These are phyloP conservation scores for Castanospermum australe DNA, from an alignment of 306 rosid species.

Conservation along the genomic window DNA sequence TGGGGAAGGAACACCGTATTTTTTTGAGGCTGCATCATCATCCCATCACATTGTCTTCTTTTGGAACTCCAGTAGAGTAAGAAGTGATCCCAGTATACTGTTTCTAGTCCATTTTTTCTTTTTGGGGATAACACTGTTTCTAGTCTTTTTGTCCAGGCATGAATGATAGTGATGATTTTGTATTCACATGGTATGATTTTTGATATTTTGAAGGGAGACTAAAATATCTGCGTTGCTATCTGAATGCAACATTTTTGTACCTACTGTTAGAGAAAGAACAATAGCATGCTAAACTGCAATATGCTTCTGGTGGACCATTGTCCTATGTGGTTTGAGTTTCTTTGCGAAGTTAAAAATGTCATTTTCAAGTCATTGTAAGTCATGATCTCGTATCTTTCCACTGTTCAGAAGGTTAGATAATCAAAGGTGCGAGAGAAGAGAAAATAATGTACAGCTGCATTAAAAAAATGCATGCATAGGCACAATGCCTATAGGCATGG, in stretches of 20 bases:
- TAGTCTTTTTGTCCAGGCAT: background rate
- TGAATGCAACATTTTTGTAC: conserved; percentile 5
- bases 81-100: background rate
- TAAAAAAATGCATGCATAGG: no score
- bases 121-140: no score
- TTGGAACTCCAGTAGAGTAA: background rate
- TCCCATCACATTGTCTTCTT: background rate
- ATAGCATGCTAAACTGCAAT: background rate
- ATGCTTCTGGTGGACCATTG: conserved; percentile 27
- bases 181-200: background rate
- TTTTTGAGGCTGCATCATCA: background rate
- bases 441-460: background rate
- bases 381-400: background rate
- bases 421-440: background rate
- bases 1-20: background rate
- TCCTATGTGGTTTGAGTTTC: conserved; percentile 29
- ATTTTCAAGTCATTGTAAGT: background rate
- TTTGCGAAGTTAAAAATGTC: background rate
- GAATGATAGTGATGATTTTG: conserved; percentile 32
- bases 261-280: background rate
- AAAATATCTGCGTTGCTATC: conserved; percentile 30
- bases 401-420: background rate
- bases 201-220: conserved; percentile 12
- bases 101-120: conserved; percentile 1
- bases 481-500: no score